phyloP scores from a whole-genome alignment of 306 rosid genomes.

The Dicorynia guianensis region DNA sequence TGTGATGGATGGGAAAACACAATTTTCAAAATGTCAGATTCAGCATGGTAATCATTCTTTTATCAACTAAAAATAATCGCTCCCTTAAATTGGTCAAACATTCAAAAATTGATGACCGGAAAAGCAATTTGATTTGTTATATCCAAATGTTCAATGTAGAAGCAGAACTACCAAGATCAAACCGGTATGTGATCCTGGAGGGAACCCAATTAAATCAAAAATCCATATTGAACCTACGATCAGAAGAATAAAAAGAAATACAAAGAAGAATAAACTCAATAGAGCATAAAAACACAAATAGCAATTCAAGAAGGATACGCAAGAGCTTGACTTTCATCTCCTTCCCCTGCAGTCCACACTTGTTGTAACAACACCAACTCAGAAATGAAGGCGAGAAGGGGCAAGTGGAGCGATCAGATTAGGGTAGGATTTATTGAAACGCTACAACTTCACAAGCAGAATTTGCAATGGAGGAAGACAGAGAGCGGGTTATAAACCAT shows the following conservation, averaged over 20 bases:
- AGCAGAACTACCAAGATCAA: too few relatives aligned
- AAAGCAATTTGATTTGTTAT: too few relatives aligned
- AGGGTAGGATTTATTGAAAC: too few relatives aligned
- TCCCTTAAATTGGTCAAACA: background rate
- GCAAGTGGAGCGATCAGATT: background rate
- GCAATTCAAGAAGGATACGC: conserved; percentile 57
- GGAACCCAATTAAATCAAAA: too few relatives aligned
- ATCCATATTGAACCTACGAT: background rate
- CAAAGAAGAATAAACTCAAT: background rate
- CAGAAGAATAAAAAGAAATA: background rate
- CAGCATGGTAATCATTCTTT: too few relatives aligned
- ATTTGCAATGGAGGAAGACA: too few relatives aligned
- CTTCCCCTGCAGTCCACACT: background rate
- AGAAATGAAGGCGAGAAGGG: background rate
- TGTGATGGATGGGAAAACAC: too few relatives aligned
- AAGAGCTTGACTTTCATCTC: conserved; percentile 69
- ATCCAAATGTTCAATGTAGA: too few relatives aligned
- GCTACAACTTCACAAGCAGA: too few relatives aligned
- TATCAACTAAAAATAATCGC: background rate
- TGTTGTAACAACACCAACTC: background rate
- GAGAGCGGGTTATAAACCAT: too few relatives aligned
- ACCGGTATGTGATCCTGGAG: too few relatives aligned
- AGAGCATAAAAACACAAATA: background rate
- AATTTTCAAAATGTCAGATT: background rate
- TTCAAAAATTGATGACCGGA: too few relatives aligned